These are phyloP conservation scores for Naganishia sp. DNA, from an alignment of 1,284 basidiomycete species.

Conservation along the genomic window DNA sequence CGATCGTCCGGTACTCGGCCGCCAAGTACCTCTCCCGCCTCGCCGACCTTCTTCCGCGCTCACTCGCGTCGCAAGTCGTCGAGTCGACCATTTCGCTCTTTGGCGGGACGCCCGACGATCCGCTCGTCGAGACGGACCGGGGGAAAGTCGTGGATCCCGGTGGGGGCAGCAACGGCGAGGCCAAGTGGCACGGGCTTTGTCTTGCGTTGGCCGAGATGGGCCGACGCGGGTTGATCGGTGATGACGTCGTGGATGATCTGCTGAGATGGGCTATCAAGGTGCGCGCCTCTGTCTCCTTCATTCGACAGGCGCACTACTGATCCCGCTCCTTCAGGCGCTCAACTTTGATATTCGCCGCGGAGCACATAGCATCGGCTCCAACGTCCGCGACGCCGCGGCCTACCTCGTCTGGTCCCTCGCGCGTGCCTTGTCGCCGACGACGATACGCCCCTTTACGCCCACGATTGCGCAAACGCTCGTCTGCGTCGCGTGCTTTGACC, in stretches of 20 bases:
- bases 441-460: constrained; percentile 65
- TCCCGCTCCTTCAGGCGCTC: constrained; percentile 64
- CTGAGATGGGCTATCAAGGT: constrained; percentile 80
- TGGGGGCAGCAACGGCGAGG: constrained; percentile 70
- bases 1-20: constrained; percentile 89
- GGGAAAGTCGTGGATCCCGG: constrained; percentile 51
- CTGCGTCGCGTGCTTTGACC: constrained; percentile 80
- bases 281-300: constrained; percentile 38
- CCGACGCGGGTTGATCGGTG: constrained; percentile 70
- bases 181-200: constrained; percentile 92
- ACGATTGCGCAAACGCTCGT: constrained; percentile 71
- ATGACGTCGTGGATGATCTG: constrained; percentile 63
- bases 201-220: constrained; percentile 91
- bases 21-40: constrained; percentile 91
- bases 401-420: constrained; percentile 96
- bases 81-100: constrained; percentile 74
- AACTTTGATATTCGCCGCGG: constrained; percentile 91
- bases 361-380: constrained; percentile 88
- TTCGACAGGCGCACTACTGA: background rate
- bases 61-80: constrained; percentile 76
- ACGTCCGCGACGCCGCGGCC: constrained; percentile 89
- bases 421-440: constrained; percentile 66
- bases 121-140: constrained; percentile 42
- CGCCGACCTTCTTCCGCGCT: constrained; percentile 72
- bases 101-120: constrained; percentile 53